A percentile compares a stretch with the other conserved stretches of the same genome.
Conservation (phyloP, 2,329 filamentous ascomycete genomes). For the Decorospora gaudefroyi region DNA sequence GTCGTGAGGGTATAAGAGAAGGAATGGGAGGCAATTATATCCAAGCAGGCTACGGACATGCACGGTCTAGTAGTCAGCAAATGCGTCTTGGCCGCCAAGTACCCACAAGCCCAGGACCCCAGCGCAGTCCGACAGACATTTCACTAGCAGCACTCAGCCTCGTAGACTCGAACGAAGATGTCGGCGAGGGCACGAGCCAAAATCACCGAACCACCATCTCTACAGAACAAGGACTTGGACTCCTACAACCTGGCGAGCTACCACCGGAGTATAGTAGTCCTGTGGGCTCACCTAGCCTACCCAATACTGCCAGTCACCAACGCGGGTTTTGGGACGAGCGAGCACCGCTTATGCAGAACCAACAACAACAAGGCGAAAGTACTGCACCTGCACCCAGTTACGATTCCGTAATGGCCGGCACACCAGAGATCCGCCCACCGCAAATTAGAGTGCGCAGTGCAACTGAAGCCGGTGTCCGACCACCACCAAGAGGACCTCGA, state of each 20-base stretch:
- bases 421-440: constrained; percentile 29
- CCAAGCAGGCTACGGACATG: constrained; percentile 61
- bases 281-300: constrained; percentile 41
- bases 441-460: constrained; percentile 33
- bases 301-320: constrained; percentile 61
- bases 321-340: constrained; percentile 55
- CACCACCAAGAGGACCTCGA: constrained; percentile 23
- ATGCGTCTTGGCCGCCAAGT: constrained; percentile 68
- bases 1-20: constrained; percentile 60
- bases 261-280: constrained; percentile 58
- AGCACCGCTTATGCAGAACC: constrained; percentile 50
- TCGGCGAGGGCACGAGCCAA: constrained; percentile 70
- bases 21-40: constrained; percentile 57
- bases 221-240: constrained; percentile 39
- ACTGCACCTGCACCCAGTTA: constrained; percentile 79
- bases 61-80: constrained; percentile 75
- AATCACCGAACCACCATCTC: constrained; percentile 30
- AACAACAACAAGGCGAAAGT: constrained; percentile 23
- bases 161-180: constrained; percentile 67
- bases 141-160: constrained; percentile 85
- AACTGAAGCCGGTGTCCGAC: constrained; percentile 26
- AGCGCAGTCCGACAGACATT: constrained; percentile 92
- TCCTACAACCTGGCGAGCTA: constrained; percentile 46
- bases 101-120: constrained; percentile 84
- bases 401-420: constrained; percentile 78